Evolutionary conservation across 768 basidiomycete genomes (phyloP).

Genomic region (Imleria badia): DNA sequence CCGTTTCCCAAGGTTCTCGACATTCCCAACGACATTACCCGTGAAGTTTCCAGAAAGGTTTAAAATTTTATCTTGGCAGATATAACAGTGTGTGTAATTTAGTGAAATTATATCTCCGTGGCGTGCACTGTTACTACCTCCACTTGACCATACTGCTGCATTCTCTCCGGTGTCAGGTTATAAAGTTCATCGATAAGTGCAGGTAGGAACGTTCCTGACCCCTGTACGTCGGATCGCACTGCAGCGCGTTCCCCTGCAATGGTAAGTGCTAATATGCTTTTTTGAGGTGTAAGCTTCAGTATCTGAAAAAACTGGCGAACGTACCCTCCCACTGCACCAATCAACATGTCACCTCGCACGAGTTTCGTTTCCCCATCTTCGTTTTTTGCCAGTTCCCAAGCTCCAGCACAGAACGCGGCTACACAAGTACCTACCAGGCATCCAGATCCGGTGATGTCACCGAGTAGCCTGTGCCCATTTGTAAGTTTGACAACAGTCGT

Average conservation of each 20-base stretch:
- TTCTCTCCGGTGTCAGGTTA: constrained; percentile 38
- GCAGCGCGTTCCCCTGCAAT: constrained; percentile 64
- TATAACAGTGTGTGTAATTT: background rate
- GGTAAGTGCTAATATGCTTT: constrained; percentile 57
- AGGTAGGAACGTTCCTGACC: constrained; percentile 63
- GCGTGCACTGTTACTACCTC: constrained; percentile 12
- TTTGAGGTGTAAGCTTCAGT: constrained; percentile 8
- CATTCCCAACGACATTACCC: constrained; percentile 7
- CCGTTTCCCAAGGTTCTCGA: constrained; percentile 70
- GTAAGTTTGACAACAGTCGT: constrained; percentile 58
- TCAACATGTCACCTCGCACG: constrained; percentile 75
- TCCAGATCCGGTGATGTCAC: constrained; percentile 85
- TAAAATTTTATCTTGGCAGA: background rate
- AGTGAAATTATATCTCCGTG: background rate
- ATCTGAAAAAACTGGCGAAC: constrained; percentile 17
- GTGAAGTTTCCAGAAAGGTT: background rate
- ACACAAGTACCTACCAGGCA: constrained; percentile 80
- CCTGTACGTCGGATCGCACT: constrained; percentile 48
- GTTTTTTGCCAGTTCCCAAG: constrained; percentile 38
- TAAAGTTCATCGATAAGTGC: constrained; percentile 66
- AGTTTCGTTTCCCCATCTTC: constrained; percentile 40
- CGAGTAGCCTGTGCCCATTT: constrained; percentile 76
- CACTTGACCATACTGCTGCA: constrained; percentile 32
- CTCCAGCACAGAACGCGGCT: constrained; percentile 78
- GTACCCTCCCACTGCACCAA: constrained; percentile 76